These are phyloP conservation scores for Pichia sp. DNA, from an alignment of 1,139 yeast species.

Conservation along the genomic window DNA sequence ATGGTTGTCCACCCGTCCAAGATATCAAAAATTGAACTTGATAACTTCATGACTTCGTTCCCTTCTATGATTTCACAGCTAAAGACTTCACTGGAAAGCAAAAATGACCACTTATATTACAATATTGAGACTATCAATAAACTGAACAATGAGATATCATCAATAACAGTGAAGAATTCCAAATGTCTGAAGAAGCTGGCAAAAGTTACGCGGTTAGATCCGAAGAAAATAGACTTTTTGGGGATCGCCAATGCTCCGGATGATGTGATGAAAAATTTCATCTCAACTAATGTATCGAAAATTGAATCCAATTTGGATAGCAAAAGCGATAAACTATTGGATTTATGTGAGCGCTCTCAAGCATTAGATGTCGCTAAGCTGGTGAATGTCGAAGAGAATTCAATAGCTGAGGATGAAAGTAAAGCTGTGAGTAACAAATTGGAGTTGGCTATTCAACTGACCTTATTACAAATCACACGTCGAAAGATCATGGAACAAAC, in stretches of 20 bases:
- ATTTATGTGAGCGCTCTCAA: constrained; percentile 32
- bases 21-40: constrained; percentile 11
- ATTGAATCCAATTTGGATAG: constrained; percentile 5
- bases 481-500: constrained; percentile 35
- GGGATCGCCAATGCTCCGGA: constrained; percentile 5
- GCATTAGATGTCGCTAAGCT: constrained; percentile 33
- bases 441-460: constrained; percentile 42
- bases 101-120: constrained; percentile 36
- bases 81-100: constrained; percentile 34
- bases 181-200: constrained; percentile 17
- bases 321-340: constrained; percentile 20
- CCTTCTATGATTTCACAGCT: constrained; percentile 11
- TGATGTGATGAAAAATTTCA: neutral
- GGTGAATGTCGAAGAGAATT: constrained; percentile 27
- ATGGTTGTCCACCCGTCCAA: constrained; percentile 8
- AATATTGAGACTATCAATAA: constrained; percentile 24
- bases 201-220: constrained; percentile 5
- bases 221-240: neutral
- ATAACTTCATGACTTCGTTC: constrained; percentile 5
- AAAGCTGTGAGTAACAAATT: constrained; percentile 11
- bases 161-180: constrained; percentile 18
- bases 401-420: constrained; percentile 8
- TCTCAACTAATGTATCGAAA: neutral
- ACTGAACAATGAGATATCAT: constrained; percentile 22
- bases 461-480: constrained; percentile 51